Evolutionary conservation across 768 basidiomycete genomes (phyloP), one percentile per base, ranked within the genome.

Genomic region (Rhizopogon vinicolor): DNA sequence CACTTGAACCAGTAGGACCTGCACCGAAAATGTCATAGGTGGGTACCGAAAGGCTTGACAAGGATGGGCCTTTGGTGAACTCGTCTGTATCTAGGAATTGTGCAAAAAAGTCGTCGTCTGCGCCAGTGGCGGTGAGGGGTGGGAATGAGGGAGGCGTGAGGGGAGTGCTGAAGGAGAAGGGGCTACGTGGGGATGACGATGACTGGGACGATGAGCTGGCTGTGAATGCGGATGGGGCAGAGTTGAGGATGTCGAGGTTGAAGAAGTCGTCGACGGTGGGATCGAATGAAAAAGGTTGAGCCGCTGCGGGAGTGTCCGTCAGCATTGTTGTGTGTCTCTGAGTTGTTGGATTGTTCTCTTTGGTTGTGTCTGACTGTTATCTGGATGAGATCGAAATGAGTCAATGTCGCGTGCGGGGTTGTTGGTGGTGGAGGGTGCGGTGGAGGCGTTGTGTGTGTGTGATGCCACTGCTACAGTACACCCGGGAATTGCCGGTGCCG

Each of bases 221-320:
- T 52, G 54, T 53, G 49, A 49, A 42, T 44, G 51, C 43, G 40
- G 54, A 55, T 3, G 58, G 54, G 13, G 55, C 31, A 19, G 41
- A 46, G 14, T 44, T 55, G 53, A 82, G 78, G 54, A 83, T 75
- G 58, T 89, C 87, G 49, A 85, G 75, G 66, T 88, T 81, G 71
- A 89, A 81, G 60, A 86, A 79, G 63, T 88, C 85, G 65, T 76
- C 79, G 62, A 86, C 64, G 1, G 63, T 48, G 2, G 64, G 51
- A 31, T 64, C 60, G 51, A 67, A 66, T 13, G 62, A 65, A 40
- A 65, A 58, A 10, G 55, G 50, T 61, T 63, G 45, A 56, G 67
- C 12, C 43, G 53, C 10, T 48, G 50, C 12, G 48, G 43, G 25
- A 50, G 55, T 19, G 48, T 53, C 52, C 14, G 48, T 49, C 48